Evolutionary conservation across 208 protist species (phyloP), one percentile per base, ranked within the genome.

Genomic region (Acanthamoeba castellanii): DNA sequence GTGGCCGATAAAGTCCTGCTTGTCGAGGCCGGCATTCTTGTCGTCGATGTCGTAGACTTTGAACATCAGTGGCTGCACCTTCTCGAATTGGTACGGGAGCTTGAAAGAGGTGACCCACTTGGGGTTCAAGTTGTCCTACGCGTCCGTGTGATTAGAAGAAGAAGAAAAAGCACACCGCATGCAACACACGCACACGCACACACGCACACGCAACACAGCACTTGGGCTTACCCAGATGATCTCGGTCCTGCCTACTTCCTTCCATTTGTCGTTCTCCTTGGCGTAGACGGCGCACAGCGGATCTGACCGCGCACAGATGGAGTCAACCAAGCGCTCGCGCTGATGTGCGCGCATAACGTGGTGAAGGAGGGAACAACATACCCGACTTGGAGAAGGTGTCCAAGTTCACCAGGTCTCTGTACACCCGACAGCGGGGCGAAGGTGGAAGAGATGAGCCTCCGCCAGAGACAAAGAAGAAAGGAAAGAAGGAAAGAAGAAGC

Each of bases 41-140:
- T 93, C 27, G 42, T 93, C 89, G 89, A 93, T 93, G 42, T 93
- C 89, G 50, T 93, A 93, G 68, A 93, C 70, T 32, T 93, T 55
- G 68, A 93, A 93, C 45, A 81, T 52, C 59, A 93, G 57, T 45
- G 37, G 37, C 47, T 93, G 89, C 14, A 93, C 34, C 32, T 93
- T 93, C 47, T 93, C 89, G 42, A 93, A 93, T 6, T 81, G 66
- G 32, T 93, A 93, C 9, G 37, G 8, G 11, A 93, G 1, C 66
- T 64, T 81, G 34, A 93, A 93, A 5, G 89, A 81, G 5, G 37
- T 93, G 25, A 93, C 89, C 37, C 37, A 93, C 66, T 93, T 93
- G 4, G 89, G 89, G 27, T 93, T 93, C n/a, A 93, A 52, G 34
- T 74, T 93, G 34, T 93, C 89, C 76, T 84, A 9, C n/a, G 4